Base-by-base conservation (phyloP, 441 rosid species). In the Adansonia madagascariensis region DNA sequence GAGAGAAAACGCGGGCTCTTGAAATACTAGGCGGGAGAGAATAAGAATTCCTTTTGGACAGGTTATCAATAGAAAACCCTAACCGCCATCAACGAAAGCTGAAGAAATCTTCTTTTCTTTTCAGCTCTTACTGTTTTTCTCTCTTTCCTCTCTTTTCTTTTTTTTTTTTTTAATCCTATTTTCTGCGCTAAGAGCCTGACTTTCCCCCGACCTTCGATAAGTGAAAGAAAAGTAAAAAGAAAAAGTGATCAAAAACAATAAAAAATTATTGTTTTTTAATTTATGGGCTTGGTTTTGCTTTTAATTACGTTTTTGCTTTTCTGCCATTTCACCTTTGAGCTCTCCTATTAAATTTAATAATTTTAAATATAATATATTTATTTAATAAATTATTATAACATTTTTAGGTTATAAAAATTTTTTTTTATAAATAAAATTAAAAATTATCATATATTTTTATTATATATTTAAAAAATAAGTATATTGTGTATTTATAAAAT, bases 31-130 rank as follows among this genome's bases (percentile, higher is more conserved):
- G 84, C 88, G 83, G 82, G 86, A 80, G 78, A 74, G 79, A 60
- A 75, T 73, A 52, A 31, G 18, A 81, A 76, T 79, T 80, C 75
- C 75, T 41, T 68, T 46, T 7, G 0, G 27, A n/a, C 46, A 74
- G 15, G 17, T 78, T 79, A 87, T 84, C 89, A 89, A 78, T 73
- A 31, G 85, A 41, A 83, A 90, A 84, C 91, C 91, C 94, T 86
- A 90, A 89, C 85, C 82, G 80, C 88, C 90, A 82, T 88, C 75
- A 76, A 84, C 83, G 76, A 20, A 83, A 83, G 86, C 78, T 47
- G 85, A 62, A 77, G 43, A 59, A 80, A 79, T 77, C 84, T 88
- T 73, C 83, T 84, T 77, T 14, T 31, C 24, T 56, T 3, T 55
- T 18, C 31, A 27, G 31, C 31, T 27, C 31, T 27, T 27, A 27